Conservation (phyloP, 1,284 basidiomycete species). For the Tylopilus sp. region DNA sequence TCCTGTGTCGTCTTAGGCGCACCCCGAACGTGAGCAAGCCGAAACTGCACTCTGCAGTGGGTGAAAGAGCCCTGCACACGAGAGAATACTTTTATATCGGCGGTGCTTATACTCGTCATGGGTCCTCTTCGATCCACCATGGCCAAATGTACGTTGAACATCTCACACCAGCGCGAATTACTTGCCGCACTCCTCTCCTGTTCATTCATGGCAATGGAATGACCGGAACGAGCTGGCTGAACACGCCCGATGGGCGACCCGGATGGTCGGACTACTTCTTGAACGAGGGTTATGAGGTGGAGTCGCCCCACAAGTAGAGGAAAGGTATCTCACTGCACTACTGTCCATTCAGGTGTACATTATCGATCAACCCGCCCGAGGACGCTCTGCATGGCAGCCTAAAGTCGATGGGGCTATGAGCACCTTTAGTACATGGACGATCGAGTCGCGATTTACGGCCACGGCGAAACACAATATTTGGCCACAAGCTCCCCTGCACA, state of each 20-base stretch:
- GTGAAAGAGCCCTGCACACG: constrained; percentile 32
- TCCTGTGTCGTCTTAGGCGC: constrained; percentile 13
- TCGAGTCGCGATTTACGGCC: constrained; percentile 45
- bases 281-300: constrained; percentile 43
- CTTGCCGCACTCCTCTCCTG: constrained; percentile 39
- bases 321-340: constrained; percentile 2
- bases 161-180: constrained; percentile 38
- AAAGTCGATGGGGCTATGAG: constrained; percentile 37
- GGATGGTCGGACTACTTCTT: constrained; percentile 51
- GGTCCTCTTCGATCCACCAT: constrained; percentile 34
- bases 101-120: constrained; percentile 29
- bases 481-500: constrained; percentile 45
- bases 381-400: constrained; percentile 45
- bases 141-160: constrained; percentile 49
- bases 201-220: constrained; percentile 47
- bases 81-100: constrained; percentile 46
- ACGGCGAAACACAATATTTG: constrained; percentile 38
- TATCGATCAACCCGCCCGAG: constrained; percentile 48
- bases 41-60: constrained; percentile 1
- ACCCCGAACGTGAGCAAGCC: constrained; percentile 1
- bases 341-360: constrained; percentile 40
- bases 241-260: constrained; percentile 46
- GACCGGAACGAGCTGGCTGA: constrained; percentile 47
- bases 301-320: neutral
- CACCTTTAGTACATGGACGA: constrained; percentile 29